Conservation (phyloP, 495 filamentous ascomycete genomes). For the Xylaria venustula region DNA sequence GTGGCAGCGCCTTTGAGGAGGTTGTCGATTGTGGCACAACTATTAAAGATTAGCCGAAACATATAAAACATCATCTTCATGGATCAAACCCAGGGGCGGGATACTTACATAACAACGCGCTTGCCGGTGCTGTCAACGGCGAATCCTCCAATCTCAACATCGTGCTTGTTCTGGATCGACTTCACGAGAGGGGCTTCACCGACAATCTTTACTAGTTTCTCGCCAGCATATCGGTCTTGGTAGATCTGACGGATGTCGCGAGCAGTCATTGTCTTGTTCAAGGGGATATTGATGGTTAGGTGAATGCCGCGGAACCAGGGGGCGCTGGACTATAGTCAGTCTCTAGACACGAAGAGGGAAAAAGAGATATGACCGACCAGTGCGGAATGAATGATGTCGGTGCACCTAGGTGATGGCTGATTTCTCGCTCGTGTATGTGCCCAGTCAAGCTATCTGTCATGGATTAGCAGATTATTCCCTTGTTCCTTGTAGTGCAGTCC, state of each 20-base stretch:
- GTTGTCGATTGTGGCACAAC: constrained; percentile 92
- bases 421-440: constrained; percentile 95
- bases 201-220: constrained; percentile 87
- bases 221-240: constrained; percentile 92
- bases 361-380: constrained; percentile 41
- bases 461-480: not conserved
- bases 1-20: constrained; percentile 94
- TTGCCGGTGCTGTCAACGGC: constrained; percentile 84
- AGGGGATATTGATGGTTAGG: constrained; percentile 89
- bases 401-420: constrained; percentile 72
- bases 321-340: constrained; percentile 37
- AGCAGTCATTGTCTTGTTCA: constrained; percentile 78
- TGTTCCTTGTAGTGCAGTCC: not conserved
- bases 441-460: constrained; percentile 59
- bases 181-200: constrained; percentile 89
- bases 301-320: constrained; percentile 97
- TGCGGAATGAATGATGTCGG: constrained; percentile 86
- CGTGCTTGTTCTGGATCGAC: constrained; percentile 83
- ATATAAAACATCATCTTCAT: not conserved
- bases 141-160: constrained; percentile 92
- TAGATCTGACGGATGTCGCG: constrained; percentile 93
- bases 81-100: not conserved
- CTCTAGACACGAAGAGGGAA: not conserved
- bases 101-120: constrained; percentile 71
- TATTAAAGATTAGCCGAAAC: not conserved